These are phyloP conservation scores for Ramicandelaber brevisporus DNA, from an alignment of 192 early-diverging fungal genomes.

Conservation along the genomic window DNA sequence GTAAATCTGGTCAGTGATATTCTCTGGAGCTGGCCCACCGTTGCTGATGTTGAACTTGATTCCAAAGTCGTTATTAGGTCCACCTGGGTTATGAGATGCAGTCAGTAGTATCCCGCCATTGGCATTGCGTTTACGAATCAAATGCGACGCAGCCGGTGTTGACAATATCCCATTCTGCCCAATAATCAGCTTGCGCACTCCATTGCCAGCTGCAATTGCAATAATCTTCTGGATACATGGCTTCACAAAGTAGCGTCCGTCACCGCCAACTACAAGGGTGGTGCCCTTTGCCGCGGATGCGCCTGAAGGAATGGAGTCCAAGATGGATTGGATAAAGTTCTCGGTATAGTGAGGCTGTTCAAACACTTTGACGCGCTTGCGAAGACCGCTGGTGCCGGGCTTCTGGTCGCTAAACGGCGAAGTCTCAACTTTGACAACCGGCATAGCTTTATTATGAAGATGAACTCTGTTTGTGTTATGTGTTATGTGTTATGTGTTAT, in stretches of 20 bases:
- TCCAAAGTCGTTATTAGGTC: conserved; percentile 92
- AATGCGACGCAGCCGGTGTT: conserved; percentile 82
- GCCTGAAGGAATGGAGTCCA: conserved; percentile 48
- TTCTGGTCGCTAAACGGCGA: conserved; percentile 78
- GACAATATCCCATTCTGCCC: conserved; percentile 82
- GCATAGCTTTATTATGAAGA: no score
- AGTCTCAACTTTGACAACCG: conserved; percentile 27
- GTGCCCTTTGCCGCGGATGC: conserved; percentile 41
- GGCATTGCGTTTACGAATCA: conserved; percentile 69
- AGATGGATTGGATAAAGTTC: conserved; percentile 85
- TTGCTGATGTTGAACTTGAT: conserved; percentile 96
- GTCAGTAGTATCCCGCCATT: conserved; percentile 89
- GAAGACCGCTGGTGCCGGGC: conserved; percentile 86
- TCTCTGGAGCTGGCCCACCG: conserved; percentile 90
- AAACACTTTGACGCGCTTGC: conserved; percentile 90
- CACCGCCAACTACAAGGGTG: conserved; percentile 82
- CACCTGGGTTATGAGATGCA: conserved; percentile 98
- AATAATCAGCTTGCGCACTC: conserved; percentile 68
- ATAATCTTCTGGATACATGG: conserved; percentile 78
- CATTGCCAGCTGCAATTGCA: conserved; percentile 56
- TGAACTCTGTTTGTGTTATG: no score
- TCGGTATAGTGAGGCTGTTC: conserved; percentile 86
- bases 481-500: no score
- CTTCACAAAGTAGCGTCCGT: conserved; percentile 73
- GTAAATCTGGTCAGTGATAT: conserved; percentile 83